phyloP scores from a whole-genome alignment of 2,329 filamentous ascomycete genomes.

The Alternaria sp. region DNA sequence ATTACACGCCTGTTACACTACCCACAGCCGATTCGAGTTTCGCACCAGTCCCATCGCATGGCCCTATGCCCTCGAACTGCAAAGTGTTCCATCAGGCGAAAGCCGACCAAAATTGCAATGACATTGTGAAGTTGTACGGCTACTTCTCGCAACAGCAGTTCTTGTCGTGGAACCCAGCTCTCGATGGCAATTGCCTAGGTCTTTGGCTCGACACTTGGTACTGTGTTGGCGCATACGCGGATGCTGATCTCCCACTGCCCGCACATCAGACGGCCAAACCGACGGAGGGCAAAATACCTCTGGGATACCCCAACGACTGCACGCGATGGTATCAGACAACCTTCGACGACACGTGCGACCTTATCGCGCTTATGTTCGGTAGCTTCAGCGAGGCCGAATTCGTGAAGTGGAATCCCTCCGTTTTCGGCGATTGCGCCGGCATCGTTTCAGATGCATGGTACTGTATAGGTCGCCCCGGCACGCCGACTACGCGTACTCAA shows the following conservation, averaged over 20 bases:
- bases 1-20: neutral
- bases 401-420: neutral
- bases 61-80: neutral
- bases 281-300: neutral
- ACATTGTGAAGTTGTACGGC: neutral
- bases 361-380: neutral
- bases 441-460: neutral
- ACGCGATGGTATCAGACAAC: neutral
- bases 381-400: neutral
- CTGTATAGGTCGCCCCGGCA: conserved; percentile 1
- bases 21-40: neutral
- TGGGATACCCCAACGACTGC: neutral
- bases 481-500: neutral
- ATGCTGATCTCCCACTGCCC: neutral
- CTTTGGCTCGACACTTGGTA: conserved; percentile 3
- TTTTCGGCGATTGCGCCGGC: neutral
- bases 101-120: conserved; percentile 1
- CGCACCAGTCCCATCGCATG: neutral
- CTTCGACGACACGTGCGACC: neutral
- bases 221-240: neutral
- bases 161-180: neutral
- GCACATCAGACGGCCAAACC: neutral
- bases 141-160: conserved; percentile 2
- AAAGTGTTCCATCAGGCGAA: neutral
- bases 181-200: neutral